phyloP scores from a whole-genome alignment of 2,329 filamentous ascomycete genomes.

The Dactylellina parvicollis region DNA sequence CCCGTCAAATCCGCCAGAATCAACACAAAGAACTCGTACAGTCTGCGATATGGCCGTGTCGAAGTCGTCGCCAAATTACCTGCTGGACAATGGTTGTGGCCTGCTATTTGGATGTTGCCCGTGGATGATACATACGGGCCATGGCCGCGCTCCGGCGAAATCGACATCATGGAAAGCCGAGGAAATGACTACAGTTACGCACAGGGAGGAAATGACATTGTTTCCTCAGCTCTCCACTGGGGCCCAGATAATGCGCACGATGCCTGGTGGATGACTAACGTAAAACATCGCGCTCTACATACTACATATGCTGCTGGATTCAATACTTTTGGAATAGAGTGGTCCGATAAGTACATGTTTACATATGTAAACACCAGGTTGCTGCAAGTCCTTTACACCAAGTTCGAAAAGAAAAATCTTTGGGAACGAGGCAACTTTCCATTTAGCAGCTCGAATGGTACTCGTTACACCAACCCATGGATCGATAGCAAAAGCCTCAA shows the following conservation, averaged over 20 bases:
- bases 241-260: conserved; percentile 77
- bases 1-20: conserved; percentile 81
- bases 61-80: conserved; percentile 82
- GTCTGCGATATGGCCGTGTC: conserved; percentile 81
- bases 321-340: conserved; percentile 84
- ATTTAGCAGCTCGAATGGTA: conserved; percentile 72
- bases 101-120: conserved; percentile 91
- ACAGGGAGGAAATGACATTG: conserved; percentile 82
- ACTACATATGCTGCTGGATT: conserved; percentile 75
- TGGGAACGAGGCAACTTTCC: conserved; percentile 77
- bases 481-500: conserved; percentile 69
- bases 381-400: conserved; percentile 81
- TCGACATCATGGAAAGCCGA: conserved; percentile 82
- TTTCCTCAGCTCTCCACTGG: conserved; percentile 83
- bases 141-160: conserved; percentile 84
- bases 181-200: conserved; percentile 82
- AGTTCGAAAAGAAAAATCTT: conserved; percentile 72
- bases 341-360: conserved; percentile 88
- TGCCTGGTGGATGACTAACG: conserved; percentile 84
- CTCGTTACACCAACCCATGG: conserved; percentile 73
- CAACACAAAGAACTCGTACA: conserved; percentile 75
- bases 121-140: conserved; percentile 75
- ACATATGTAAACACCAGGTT: conserved; percentile 84
- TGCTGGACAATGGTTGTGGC: conserved; percentile 86
- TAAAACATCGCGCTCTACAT: conserved; percentile 78